Evolutionary conservation across 441 rosid genomes (phyloP), one percentile per base, ranked within the genome.

Genomic region (Croton setiger): DNA sequence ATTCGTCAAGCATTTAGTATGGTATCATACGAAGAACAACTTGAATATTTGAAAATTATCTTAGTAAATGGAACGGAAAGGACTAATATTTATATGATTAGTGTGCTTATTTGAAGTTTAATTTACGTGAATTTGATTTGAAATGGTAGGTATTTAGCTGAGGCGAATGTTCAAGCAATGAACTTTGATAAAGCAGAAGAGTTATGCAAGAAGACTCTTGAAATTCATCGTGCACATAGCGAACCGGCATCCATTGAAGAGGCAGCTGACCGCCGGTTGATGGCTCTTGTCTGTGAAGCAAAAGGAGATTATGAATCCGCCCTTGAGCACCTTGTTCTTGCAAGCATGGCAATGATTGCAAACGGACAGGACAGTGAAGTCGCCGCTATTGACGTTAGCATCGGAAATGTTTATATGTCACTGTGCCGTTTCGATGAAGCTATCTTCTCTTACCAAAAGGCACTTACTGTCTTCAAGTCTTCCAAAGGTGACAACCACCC

Each of bases 141-240:
- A 76, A 31, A 52, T 70, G 72, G 15, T 83, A 92, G 99, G 86
- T 92, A 92, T 76, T 83, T 95, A 58, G 94, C 98, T 7, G 99
- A 95, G 85, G 97, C 99, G 14, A 91, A 88, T 73, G 98, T 95
- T 75, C 99, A 95, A 66, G 98, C 98, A 65, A 87, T 95, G 99
- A 96, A 92, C 75, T 95, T 95, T 76, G 94, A 85, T 69, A 88
- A 89, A 83, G 99, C 99, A 2, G 98, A 88, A 81, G 98, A 92
- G 59, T 75, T 95, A 68, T 85, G 93, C 79, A 85, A 89, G 83
- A 92, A 78, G 74, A 95, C 98, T 75, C 88, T 95, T 52, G 98
- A 95, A 68, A 95, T 95, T 77, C 99, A 95, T 67, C 85, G 91
- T 47, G 96, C 85, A 0, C 98, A 95, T 69, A 95, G 98, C 39